Conservation (phyloP, 345 rosid genomes). For the Euphorbia pulcherrima region DNA sequence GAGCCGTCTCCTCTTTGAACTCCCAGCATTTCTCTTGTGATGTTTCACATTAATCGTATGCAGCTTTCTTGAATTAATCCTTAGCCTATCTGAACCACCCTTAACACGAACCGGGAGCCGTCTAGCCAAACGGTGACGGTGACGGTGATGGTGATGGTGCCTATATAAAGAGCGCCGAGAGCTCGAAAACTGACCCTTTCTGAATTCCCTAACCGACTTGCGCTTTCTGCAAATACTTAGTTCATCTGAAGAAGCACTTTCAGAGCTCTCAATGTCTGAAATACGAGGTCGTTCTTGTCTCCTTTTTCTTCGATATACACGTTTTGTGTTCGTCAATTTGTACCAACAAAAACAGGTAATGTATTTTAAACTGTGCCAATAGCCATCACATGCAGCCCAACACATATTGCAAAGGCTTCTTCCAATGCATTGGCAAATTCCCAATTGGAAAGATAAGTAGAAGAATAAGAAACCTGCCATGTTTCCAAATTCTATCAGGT, state of each 20-base stretch:
- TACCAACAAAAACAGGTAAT: slow-evolving; percentile 25
- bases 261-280: slow-evolving; percentile 15
- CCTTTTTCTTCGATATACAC: slow-evolving; percentile 14
- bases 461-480: slow-evolving; percentile 59
- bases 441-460: slow-evolving; percentile 61
- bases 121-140: slow-evolving; percentile 31
- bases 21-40: slow-evolving; percentile 16
- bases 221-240: slow-evolving; percentile 2
- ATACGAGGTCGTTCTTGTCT: slow-evolving; percentile 21
- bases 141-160: slow-evolving; percentile 25
- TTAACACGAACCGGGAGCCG: slow-evolving; percentile 33
- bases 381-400: slow-evolving; percentile 54
- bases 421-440: slow-evolving; percentile 48
- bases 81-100: slow-evolving; percentile 41
- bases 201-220: slow-evolving; percentile 17
- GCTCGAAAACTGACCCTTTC: background rate
- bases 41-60: slow-evolving; percentile 13
- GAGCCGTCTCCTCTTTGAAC: slow-evolving; percentile 8
- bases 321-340: slow-evolving; percentile 14
- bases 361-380: slow-evolving; percentile 49
- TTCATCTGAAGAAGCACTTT: background rate
- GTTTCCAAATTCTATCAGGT: background rate
- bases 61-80: slow-evolving; percentile 32
- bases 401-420: slow-evolving; percentile 70
- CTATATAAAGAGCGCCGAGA: background rate